A percentile compares a stretch with the other conserved stretches of the same genome.
phyloP scores from a whole-genome alignment of 78 protist species.

The Dictyostelium citrinum region DNA sequence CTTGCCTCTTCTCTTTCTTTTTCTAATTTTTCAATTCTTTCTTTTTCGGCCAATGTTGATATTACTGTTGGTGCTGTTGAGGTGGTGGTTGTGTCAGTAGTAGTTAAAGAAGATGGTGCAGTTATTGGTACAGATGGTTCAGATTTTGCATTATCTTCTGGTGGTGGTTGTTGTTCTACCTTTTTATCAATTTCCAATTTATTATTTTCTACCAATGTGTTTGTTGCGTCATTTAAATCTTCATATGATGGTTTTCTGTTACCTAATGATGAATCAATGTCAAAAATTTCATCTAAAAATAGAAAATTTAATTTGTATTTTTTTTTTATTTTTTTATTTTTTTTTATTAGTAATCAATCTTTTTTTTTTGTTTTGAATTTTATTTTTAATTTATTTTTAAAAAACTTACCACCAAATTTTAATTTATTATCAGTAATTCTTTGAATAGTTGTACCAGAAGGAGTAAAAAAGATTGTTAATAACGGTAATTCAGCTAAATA shows the following conservation, averaged over 20 bases:
- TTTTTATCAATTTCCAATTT: neutral
- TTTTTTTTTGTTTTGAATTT: neutral
- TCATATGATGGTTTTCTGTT: neutral
- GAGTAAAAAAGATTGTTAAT: conserved; percentile 1
- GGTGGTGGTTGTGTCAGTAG: neutral
- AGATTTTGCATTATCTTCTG: neutral
- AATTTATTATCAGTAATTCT: conserved; percentile 19
- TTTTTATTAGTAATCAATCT: too few species aligned
- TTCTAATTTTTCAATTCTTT: neutral
- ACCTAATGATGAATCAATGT: neutral
- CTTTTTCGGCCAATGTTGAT: neutral
- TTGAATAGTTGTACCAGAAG: conserved; percentile 8
- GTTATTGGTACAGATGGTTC: neutral
- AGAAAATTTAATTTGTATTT: neutral
- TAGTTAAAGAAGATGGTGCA: neutral
- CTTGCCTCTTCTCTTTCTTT: neutral
- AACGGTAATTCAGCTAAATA: conserved; percentile 26
- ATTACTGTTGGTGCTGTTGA: neutral
- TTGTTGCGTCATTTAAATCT: neutral
- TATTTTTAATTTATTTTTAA: neutral
- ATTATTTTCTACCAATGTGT: neutral
- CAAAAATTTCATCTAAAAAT: neutral
- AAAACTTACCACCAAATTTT: conserved; percentile 34
- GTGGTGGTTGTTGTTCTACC: neutral
- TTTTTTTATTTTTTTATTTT: neutral